Percentiles rank a stretch among this genome's conserved stretches.
phyloP scores from a whole-genome alignment of 805 yeast species.

The Yamadazyma takamatsuzukensis region DNA sequence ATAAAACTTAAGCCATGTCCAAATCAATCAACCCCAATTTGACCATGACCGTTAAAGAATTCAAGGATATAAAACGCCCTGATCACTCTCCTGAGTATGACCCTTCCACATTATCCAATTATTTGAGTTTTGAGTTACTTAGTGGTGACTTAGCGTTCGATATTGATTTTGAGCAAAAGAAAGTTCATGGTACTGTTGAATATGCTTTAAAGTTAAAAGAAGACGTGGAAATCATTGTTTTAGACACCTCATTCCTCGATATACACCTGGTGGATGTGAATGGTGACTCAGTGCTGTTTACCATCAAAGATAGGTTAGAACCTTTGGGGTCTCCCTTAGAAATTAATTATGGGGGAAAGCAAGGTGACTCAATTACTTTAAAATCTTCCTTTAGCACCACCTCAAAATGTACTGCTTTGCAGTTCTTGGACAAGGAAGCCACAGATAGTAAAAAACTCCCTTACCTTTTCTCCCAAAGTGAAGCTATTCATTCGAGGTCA shows the following conservation, averaged over 20 bases:
- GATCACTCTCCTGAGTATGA: constrained; percentile 43
- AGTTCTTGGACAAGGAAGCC: constrained; percentile 72
- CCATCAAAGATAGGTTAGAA: constrained; percentile 39
- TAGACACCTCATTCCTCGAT: constrained; percentile 67
- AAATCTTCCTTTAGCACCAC: constrained; percentile 66
- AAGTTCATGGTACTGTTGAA: constrained; percentile 52
- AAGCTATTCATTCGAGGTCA: constrained; percentile 87
- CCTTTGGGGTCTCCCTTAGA: constrained; percentile 60
- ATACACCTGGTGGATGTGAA: constrained; percentile 45
- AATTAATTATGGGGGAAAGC: constrained; percentile 19
- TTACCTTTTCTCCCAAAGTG: constrained; percentile 83
- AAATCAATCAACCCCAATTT: too few relatives aligned
- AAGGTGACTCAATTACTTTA: constrained; percentile 20
- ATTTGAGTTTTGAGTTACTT: constrained; percentile 45
- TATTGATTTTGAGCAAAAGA: constrained; percentile 52
- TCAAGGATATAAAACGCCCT: constrained; percentile 4
- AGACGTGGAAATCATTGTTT: constrained; percentile 32
- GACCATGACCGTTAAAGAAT: constrained; percentile 3
- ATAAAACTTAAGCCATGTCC: neutral
- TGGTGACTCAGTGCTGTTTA: constrained; percentile 22
- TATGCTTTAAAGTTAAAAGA: constrained; percentile 38
- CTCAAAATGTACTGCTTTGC: constrained; percentile 73
- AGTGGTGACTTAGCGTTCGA: constrained; percentile 49
- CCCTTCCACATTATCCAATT: constrained; percentile 78
- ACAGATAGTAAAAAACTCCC: constrained; percentile 70